Evolutionary conservation across 108 stramenopile species (phyloP).

Genomic region (Nannochloropsis salina): DNA sequence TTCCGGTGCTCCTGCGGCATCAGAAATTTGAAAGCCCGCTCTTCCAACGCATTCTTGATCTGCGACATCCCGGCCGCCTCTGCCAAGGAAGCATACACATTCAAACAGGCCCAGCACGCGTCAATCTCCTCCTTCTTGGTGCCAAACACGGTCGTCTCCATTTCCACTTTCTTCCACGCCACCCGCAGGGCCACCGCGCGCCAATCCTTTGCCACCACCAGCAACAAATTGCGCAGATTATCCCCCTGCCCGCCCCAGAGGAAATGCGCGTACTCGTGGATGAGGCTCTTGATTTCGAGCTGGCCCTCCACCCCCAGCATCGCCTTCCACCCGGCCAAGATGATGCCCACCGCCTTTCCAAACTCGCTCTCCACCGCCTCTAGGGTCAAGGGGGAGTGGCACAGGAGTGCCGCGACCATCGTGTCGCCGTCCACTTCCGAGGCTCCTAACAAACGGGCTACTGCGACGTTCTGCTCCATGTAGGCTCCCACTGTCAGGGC

Average conservation of each 20-base stretch:
- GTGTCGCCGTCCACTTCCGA: slow-evolving; percentile 17
- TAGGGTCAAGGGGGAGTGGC: background rate
- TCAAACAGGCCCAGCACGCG: slow-evolving; percentile 30
- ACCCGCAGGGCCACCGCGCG: background rate
- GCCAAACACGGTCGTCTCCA: slow-evolving; percentile 2
- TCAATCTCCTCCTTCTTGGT: background rate
- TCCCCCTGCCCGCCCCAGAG: slow-evolving; percentile 4
- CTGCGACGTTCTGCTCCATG: slow-evolving; percentile 13
- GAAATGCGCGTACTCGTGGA: slow-evolving; percentile 14
- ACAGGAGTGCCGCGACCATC: slow-evolving; percentile 3
- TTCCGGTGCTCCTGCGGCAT: background rate
- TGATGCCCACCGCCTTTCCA: background rate
- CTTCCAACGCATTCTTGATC: slow-evolving; percentile 76
- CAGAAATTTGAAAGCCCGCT: slow-evolving; percentile 65
- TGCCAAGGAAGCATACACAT: slow-evolving; percentile 74
- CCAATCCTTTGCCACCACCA: background rate
- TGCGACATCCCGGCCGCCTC: slow-evolving; percentile 69
- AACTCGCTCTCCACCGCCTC: background rate
- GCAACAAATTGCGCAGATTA: background rate
- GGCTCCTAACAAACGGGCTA: background rate
- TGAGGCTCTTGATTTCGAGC: slow-evolving; percentile 3
- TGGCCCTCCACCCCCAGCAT: slow-evolving; percentile 7
- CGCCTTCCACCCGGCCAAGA: background rate
- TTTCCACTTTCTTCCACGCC: background rate
- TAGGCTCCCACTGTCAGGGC: background rate